These are phyloP conservation scores for Cyclotella atomus DNA, from an alignment of 108 stramenopile species.

Conservation along the genomic window DNA sequence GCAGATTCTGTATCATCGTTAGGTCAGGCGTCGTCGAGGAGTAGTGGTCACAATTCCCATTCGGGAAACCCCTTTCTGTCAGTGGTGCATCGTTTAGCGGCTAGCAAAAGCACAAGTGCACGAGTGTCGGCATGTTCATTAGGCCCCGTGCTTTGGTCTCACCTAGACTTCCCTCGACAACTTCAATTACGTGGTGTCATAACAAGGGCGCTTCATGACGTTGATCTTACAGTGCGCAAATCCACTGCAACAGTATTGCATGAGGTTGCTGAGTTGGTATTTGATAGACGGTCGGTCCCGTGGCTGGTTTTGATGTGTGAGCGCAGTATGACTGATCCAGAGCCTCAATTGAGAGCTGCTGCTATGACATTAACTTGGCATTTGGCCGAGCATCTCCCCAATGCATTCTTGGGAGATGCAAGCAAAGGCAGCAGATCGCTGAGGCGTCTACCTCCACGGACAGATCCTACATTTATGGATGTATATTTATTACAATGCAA, in stretches of 20 bases:
- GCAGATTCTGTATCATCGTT: conserved; percentile 35
- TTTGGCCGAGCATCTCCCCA: conserved; percentile 89
- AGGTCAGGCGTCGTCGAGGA: conserved; percentile 26
- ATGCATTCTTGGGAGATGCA: conserved; percentile 89
- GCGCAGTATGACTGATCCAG: conserved; percentile 92
- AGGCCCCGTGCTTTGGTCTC: conserved; percentile 87
- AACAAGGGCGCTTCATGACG: conserved; percentile 89
- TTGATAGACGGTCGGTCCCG: conserved; percentile 80
- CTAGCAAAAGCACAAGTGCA: conserved; percentile 83
- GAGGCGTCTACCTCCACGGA: conserved; percentile 76
- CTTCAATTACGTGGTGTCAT: conserved; percentile 90
- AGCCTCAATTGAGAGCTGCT: conserved; percentile 83
- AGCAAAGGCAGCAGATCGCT: conserved; percentile 85
- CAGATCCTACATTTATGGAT: conserved; percentile 86
- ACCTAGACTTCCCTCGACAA: conserved; percentile 90
- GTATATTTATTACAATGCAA: conserved; percentile 92
- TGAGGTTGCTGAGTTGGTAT: conserved; percentile 89
- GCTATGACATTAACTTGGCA: conserved; percentile 93
- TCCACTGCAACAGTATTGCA: conserved; percentile 86
- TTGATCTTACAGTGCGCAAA: conserved; percentile 86
- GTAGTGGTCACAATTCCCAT: conserved; percentile 46
- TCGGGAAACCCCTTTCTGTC: conserved; percentile 85
- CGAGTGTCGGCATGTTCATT: conserved; percentile 87
- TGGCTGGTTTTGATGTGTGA: conserved; percentile 94
- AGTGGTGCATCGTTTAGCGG: conserved; percentile 86